Evolutionary conservation across 129 eudicot genomes (phyloP), one percentile per base, ranked within the genome.

Genomic region (Flaveria bidentis): DNA sequence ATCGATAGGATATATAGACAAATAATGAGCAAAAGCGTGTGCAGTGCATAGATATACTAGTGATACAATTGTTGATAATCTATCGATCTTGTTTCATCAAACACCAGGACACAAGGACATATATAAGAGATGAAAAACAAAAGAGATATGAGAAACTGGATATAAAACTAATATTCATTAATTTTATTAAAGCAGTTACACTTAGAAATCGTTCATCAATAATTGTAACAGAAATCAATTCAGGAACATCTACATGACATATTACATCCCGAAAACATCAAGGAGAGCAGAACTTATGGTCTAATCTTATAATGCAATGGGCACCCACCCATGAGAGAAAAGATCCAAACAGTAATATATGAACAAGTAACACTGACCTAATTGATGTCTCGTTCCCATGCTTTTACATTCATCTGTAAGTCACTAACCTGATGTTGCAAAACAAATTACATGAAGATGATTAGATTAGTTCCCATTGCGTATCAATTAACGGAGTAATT

Each of bases 321-420:
- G 55, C 69, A 73, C 79, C 75, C 73, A 73, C 74, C 69, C 67
- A 73, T 80, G 73, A 25, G 78, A 63, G 46, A 25, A 15, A 36
- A 60, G 74, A 80, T 73, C 42, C 36, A 45, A 80, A 30, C 64
- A 6, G 12, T 26, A 47, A 6, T 9, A 73, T 45, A 73, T 74
- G 70, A 56, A 80, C 71, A 66, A 73, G 75, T 80, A 67, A 46
- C 65, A 67, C 76, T 73, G 71, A 80, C 84, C 80, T 80, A 80
- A 74, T 33, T 67, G 75, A 20, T 45, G 75, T 30, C 56, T 56
- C 75, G 71, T 67, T 80, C 79, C 75, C 80, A 80, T 56, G 46
- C 69, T 74, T 80, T 67, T 67, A 60, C 80, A 80, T 66, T 74
- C 30, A 67, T 46, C 69, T 80, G 75, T 6, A 55, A 47, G 55